Percentiles rank a stretch among this genome's conserved stretches.
These are phyloP conservation scores for Penicillium psychrosexuale DNA, from an alignment of 2,329 filamentous ascomycete species.

Conservation along the genomic window DNA sequence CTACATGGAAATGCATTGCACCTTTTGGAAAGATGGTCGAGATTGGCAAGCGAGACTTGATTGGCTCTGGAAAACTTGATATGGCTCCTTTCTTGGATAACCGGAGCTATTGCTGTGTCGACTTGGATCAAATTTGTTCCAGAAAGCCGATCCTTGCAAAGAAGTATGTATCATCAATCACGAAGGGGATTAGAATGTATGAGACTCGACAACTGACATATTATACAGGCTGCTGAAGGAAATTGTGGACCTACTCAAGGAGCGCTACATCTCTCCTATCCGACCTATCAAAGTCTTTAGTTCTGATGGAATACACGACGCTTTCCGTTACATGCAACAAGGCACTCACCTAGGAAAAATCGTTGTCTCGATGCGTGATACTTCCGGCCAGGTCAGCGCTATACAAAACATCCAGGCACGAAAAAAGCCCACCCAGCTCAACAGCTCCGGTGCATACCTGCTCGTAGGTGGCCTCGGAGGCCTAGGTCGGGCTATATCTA, in stretches of 20 bases:
- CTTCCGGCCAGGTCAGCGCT: background rate
- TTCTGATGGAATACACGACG: constrained; percentile 34
- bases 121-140: constrained; percentile 19
- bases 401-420: background rate
- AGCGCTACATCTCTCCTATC: constrained; percentile 17
- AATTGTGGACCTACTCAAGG: constrained; percentile 7
- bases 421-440: background rate
- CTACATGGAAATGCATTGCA: constrained; percentile 33
- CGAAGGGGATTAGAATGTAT: background rate
- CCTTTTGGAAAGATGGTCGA: constrained; percentile 29
- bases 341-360: constrained; percentile 49
- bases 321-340: constrained; percentile 45
- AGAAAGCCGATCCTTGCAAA: constrained; percentile 4
- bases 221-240: background rate
- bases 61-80: constrained; percentile 20
- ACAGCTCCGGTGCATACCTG: constrained; percentile 27
- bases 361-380: constrained; percentile 24
- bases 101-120: constrained; percentile 23
- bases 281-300: constrained; percentile 18
- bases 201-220: background rate
- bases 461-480: constrained; percentile 43
- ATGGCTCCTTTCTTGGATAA: constrained; percentile 25
- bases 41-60: constrained; percentile 28
- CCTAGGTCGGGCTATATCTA: constrained; percentile 34
- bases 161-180: constrained; percentile 7